Percentiles rank a stretch among this genome's conserved stretches.
phyloP scores from a whole-genome alignment of 495 filamentous ascomycete species.

The Schizothecium vesticola region DNA sequence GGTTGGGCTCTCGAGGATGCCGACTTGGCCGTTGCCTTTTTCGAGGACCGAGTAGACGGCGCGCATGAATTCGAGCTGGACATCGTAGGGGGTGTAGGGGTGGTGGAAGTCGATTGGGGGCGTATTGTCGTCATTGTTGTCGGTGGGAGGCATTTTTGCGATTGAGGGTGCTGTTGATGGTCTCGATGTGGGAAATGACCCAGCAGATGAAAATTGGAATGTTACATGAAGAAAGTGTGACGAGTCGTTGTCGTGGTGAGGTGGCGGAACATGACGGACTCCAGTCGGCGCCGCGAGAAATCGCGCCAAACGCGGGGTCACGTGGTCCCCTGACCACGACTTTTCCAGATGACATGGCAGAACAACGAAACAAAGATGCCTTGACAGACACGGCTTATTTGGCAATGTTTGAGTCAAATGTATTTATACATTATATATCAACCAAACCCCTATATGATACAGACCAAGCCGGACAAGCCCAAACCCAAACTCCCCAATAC shows the following conservation, averaged over 20 bases:
- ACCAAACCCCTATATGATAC: background rate
- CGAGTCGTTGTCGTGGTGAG: background rate
- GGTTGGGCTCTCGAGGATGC: conserved; percentile 92
- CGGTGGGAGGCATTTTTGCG: background rate
- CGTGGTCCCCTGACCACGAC: background rate
- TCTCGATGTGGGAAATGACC: background rate
- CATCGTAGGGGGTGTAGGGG: conserved; percentile 84
- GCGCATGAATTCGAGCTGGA: conserved; percentile 87
- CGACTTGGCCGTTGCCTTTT: conserved; percentile 67
- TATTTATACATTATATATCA: background rate
- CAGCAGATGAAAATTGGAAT: background rate
- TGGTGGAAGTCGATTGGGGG: conserved; percentile 67
- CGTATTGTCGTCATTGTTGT: background rate
- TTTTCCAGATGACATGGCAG: background rate
- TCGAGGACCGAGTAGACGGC: conserved; percentile 79
- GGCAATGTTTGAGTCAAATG: background rate
- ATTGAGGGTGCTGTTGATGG: conserved; percentile 1
- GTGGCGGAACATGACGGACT: background rate
- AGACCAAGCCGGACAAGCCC: background rate
- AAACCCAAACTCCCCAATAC: conserved; percentile 10
- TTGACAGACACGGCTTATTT: too few species aligned
- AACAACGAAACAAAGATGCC: background rate
- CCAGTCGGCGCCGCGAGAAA: background rate
- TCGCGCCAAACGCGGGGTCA: background rate
- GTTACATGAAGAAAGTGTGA: background rate